These are phyloP conservation scores for Podaxis sp. DNA, from an alignment of 768 basidiomycete species.

Conservation along the genomic window DNA sequence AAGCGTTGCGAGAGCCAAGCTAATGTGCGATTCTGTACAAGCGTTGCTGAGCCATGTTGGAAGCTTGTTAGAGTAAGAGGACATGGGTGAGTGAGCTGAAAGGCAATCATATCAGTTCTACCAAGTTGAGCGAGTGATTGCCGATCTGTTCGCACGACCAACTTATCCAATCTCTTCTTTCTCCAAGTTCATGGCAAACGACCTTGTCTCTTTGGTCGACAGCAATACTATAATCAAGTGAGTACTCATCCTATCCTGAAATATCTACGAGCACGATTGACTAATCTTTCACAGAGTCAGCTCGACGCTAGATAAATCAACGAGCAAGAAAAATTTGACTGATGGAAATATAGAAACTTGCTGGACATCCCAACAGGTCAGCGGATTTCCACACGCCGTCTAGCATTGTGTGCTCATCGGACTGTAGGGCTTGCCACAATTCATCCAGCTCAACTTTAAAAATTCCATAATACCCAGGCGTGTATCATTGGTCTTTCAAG, in stretches of 20 bases:
- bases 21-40: conserved; percentile 18
- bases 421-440: conserved; percentile 72
- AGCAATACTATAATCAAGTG: conserved; percentile 50
- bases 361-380: conserved; percentile 80
- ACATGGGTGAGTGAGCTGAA: background rate
- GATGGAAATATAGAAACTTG: conserved; percentile 76
- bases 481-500: conserved; percentile 72
- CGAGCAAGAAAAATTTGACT: conserved; percentile 63
- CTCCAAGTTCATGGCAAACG: conserved; percentile 17
- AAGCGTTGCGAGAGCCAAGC: conserved; percentile 28
- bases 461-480: conserved; percentile 49
- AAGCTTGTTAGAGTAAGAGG: background rate
- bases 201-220: conserved; percentile 35
- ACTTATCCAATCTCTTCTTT: conserved; percentile 2
- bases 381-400: background rate
- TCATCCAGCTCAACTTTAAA: conserved; percentile 59
- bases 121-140: background rate
- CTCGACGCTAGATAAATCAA: conserved; percentile 72
- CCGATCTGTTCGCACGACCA: conserved; percentile 8
- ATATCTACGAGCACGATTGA: conserved; percentile 7
- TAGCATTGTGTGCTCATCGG: background rate
- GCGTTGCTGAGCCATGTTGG: conserved; percentile 28
- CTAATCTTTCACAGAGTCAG: conserved; percentile 52
- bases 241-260: conserved; percentile 15
- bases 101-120: background rate